Evolutionary conservation across 768 basidiomycete species (phyloP).

Genomic region (Nidularia pulvinata): DNA sequence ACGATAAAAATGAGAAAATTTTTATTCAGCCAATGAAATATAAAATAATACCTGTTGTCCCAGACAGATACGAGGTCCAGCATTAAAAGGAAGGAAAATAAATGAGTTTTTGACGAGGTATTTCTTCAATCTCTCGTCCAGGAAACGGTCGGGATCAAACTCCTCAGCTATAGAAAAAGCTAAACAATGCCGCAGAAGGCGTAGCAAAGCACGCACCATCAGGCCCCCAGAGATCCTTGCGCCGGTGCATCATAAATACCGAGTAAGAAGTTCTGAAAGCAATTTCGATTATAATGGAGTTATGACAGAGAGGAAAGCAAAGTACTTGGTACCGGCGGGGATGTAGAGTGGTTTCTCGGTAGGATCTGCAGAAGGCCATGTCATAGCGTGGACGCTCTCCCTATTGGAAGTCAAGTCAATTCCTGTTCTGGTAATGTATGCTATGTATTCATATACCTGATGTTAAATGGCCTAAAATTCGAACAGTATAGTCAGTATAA

Average conservation of each 20-base stretch:
- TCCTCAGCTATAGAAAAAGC: slow-evolving; percentile 28
- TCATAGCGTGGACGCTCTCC: slow-evolving; percentile 22
- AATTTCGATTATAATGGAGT: not conserved
- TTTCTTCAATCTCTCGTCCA: slow-evolving; percentile 41
- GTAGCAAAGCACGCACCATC: slow-evolving; percentile 23
- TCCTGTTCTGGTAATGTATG: not conserved
- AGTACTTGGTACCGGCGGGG: slow-evolving; percentile 21
- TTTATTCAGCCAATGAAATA: not conserved
- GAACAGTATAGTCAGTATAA: not conserved
- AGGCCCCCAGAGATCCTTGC: slow-evolving; percentile 46
- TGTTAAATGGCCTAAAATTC: not conserved
- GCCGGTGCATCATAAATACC: slow-evolving; percentile 28
- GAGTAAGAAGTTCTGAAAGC: slow-evolving; percentile 26
- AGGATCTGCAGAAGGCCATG: slow-evolving; percentile 23
- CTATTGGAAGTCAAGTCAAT: not conserved
- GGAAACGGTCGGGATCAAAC: slow-evolving; percentile 52
- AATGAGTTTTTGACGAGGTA: slow-evolving; percentile 44
- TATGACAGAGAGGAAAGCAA: not conserved
- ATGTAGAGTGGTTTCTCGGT: slow-evolving; percentile 31
- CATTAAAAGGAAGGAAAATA: slow-evolving; percentile 48
- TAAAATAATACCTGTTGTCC: slow-evolving; percentile 32
- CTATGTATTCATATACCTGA: not conserved
- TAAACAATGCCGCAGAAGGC: not conserved
- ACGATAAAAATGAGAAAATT: not conserved
- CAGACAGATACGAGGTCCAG: slow-evolving; percentile 34